Conservation (phyloP, 768 basidiomycete species). For the Boletus pseudo-olivaceus region DNA sequence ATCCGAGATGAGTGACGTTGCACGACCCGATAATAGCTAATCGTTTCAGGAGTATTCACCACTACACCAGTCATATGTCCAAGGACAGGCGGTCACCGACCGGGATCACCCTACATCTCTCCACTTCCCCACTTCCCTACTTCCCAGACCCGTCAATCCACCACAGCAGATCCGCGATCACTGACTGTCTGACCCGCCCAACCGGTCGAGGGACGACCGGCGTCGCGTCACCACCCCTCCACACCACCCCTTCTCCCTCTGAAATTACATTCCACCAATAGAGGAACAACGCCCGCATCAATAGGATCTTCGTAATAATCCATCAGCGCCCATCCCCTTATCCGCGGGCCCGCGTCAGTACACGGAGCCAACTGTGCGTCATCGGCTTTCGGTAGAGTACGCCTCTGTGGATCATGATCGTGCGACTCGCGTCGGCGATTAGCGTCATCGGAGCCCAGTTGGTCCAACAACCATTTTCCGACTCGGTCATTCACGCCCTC, state of each 20-base stretch:
- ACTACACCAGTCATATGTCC: not conserved
- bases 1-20: not conserved
- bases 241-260: conserved; percentile 43
- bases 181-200: not conserved
- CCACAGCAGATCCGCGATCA: not conserved
- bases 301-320: conserved; percentile 67
- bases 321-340: conserved; percentile 74
- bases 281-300: conserved; percentile 50
- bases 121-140: not conserved
- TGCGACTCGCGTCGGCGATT: not conserved
- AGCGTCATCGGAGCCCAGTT: conserved; percentile 30
- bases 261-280: conserved; percentile 80
- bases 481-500: conserved; percentile 83
- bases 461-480: conserved; percentile 64
- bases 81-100: not conserved
- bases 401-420: not conserved
- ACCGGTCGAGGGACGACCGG: no score
- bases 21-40: no score
- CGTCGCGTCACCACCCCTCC: conserved; percentile 36
- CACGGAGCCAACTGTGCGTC: not conserved
- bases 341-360: conserved; percentile 32
- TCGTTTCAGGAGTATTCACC: no score
- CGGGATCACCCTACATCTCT: not conserved
- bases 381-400: not conserved
- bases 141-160: not conserved